phyloP scores from a whole-genome alignment of 352 stramenopile genomes.

The Globisporangium paroecandrum region DNA sequence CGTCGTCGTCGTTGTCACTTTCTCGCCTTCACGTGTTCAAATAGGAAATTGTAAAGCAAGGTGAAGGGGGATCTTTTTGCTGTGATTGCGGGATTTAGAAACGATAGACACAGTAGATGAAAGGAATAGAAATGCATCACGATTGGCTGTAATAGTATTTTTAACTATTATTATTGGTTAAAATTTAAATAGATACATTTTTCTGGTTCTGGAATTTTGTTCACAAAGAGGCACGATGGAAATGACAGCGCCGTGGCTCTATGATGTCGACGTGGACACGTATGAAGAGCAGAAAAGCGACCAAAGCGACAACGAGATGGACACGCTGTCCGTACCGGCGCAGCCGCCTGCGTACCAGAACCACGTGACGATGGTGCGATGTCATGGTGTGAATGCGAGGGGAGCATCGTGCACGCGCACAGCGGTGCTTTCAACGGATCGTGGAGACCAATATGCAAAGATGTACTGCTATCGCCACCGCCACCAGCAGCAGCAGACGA shows the following conservation, averaged over 20 bases:
- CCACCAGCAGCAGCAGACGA: background rate
- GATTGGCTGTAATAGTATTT: background rate
- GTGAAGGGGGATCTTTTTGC: constrained; percentile 1
- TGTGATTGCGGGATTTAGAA: background rate
- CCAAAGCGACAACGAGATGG: background rate
- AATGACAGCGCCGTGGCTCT: constrained; percentile 17
- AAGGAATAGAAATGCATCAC: background rate
- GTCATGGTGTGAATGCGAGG: constrained; percentile 8
- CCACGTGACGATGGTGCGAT: constrained; percentile 8
- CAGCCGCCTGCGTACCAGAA: background rate
- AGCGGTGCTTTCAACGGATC: background rate
- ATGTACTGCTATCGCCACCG: constrained; percentile 18
- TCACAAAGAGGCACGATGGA: background rate
- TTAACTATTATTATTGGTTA: background rate
- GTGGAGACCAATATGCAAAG: background rate
- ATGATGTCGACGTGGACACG: constrained; percentile 9
- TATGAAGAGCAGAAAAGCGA: background rate
- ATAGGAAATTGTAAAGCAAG: constrained; percentile 2
- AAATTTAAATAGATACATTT: constrained; percentile 6
- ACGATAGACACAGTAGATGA: constrained; percentile 1
- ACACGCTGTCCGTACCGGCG: background rate
- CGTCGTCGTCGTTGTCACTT: background rate
- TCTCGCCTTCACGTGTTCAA: background rate
- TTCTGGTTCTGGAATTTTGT: background rate
- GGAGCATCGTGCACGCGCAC: constrained; percentile 16